Conservation (phyloP, 78 protist genomes). For the Isochrysis galbana region DNA sequence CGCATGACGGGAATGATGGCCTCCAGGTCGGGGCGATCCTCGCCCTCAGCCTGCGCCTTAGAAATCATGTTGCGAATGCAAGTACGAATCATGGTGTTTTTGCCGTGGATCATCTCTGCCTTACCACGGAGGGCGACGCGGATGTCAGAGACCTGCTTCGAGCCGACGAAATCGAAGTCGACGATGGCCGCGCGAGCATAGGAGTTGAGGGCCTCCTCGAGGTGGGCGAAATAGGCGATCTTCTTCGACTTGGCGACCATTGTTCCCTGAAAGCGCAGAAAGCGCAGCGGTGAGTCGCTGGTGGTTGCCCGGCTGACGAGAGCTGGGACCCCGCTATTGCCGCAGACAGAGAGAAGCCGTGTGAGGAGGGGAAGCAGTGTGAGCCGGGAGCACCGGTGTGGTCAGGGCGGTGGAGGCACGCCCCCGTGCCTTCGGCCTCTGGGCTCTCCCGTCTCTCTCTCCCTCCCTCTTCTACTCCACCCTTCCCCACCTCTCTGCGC, state of each 20-base stretch:
- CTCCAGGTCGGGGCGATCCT: conserved; percentile 60
- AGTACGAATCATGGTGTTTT: conserved; percentile 91
- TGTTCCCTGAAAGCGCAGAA: not conserved
- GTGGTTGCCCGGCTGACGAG: no score
- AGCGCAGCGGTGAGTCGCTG: no score
- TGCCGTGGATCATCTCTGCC: conserved; percentile 94
- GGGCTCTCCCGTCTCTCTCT: no score
- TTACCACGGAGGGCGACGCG: conserved; percentile 91
- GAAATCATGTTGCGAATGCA: conserved; percentile 72
- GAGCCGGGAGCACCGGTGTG: no score
- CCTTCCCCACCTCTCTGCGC: no score
- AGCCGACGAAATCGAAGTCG: conserved; percentile 94
- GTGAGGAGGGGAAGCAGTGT: no score
- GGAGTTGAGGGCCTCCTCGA: conserved; percentile 27
- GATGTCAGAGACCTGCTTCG: conserved; percentile 90
- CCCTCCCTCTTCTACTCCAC: no score
- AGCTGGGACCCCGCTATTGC: no score
- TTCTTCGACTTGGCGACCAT: conserved; percentile 20
- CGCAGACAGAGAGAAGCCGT: no score
- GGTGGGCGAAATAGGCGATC: conserved; percentile 38
- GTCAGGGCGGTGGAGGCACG: no score
- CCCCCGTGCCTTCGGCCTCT: no score
- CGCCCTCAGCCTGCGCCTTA: not conserved
- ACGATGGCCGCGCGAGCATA: conserved; percentile 82
- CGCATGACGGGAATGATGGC: conserved; percentile 67